phyloP scores from a whole-genome alignment of 2,329 filamentous ascomycete genomes.

The Hymenoscyphus infarciens region DNA sequence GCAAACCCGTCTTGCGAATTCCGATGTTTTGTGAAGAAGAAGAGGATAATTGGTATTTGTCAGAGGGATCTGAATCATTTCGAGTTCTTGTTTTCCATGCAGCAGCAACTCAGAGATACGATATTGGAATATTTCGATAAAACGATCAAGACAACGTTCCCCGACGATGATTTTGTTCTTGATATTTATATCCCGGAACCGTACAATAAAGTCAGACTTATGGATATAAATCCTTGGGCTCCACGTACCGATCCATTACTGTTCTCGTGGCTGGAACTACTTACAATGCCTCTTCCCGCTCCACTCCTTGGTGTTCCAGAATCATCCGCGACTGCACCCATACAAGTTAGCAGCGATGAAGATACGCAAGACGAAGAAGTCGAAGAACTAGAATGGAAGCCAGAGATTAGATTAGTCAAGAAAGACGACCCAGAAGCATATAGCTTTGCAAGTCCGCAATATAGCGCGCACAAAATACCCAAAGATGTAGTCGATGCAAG shows the following conservation, averaged over 20 bases:
- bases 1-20: conserved; percentile 92
- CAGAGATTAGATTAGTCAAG: conserved; percentile 78
- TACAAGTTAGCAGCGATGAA: conserved; percentile 38
- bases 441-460: conserved; percentile 79
- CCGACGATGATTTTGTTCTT: conserved; percentile 80
- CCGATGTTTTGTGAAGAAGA: conserved; percentile 85
- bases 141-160: conserved; percentile 72
- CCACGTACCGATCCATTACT: conserved; percentile 81
- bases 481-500: conserved; percentile 82
- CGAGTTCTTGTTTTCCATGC: conserved; percentile 67
- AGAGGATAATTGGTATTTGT: conserved; percentile 75
- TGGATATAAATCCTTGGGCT: conserved; percentile 96
- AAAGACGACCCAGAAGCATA: conserved; percentile 86
- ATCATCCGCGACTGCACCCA: conserved; percentile 30
- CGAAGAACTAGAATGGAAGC: conserved; percentile 55
- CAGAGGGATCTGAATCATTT: conserved; percentile 92
- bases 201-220: conserved; percentile 59
- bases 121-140: conserved; percentile 76
- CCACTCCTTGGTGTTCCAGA: conserved; percentile 51
- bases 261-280: conserved; percentile 85
- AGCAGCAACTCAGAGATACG: conserved; percentile 60
- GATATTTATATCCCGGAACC: conserved; percentile 85
- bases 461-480: conserved; percentile 92
- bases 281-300: conserved; percentile 63
- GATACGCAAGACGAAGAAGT: conserved; percentile 42